phyloP scores from a whole-genome alignment of 2,329 filamentous ascomycete genomes.

The Talaromyces marneffei region DNA sequence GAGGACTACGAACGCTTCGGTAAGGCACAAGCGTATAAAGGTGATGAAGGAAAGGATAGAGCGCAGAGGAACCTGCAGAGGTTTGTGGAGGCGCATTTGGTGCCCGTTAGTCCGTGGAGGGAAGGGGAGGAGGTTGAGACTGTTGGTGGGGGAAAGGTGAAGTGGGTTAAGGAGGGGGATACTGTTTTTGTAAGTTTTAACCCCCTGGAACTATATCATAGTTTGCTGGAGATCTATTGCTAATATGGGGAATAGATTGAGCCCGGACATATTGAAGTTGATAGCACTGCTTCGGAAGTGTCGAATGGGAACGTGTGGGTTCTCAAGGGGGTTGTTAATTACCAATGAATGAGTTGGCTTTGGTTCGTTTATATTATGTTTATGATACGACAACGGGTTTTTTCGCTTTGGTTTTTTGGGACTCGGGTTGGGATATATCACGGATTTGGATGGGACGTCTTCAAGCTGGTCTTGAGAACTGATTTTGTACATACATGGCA shows the following conservation, averaged over 20 bases:
- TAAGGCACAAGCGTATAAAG: conserved; percentile 63
- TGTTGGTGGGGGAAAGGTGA: conserved; percentile 64
- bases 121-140: conserved; percentile 62
- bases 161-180: conserved; percentile 68
- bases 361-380: background rate
- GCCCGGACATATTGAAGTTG: conserved; percentile 73
- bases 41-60: conserved; percentile 65
- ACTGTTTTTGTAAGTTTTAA: conserved; percentile 58
- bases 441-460: background rate
- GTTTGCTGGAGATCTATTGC: too few relatives aligned
- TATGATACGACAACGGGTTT: background rate
- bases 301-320: conserved; percentile 89
- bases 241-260: conserved; percentile 42
- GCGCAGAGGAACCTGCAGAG: conserved; percentile 68
- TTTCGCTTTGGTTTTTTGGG: background rate
- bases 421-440: background rate
- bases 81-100: conserved; percentile 83
- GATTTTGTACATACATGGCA: conserved; percentile 47
- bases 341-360: conserved; percentile 22
- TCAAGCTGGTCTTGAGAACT: conserved; percentile 7
- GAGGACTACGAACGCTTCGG: conserved; percentile 65
- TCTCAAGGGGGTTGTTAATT: conserved; percentile 56
- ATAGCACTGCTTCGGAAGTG: conserved; percentile 66
- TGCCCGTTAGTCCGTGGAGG: conserved; percentile 69
- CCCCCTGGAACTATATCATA: too few relatives aligned